These are phyloP conservation scores for Diaporthe citrichinensis DNA, from an alignment of 2,329 filamentous ascomycete genomes.

Conservation along the genomic window DNA sequence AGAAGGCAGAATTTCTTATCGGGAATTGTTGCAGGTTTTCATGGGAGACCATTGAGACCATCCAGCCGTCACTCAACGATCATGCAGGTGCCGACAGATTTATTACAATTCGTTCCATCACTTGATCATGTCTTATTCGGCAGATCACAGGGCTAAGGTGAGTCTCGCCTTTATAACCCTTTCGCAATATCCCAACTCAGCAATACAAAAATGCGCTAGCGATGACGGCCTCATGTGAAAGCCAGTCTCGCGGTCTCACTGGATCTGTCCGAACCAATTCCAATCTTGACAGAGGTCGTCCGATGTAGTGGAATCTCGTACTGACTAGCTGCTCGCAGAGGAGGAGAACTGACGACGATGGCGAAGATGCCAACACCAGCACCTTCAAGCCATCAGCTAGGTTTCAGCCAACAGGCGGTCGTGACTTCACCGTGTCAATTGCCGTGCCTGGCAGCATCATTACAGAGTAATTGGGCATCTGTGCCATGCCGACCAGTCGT, in stretches of 20 bases:
- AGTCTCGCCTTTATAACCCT: neutral
- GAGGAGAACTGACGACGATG: constrained; percentile 60
- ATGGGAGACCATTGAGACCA: neutral
- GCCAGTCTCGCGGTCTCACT: neutral
- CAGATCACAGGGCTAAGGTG: constrained; percentile 44
- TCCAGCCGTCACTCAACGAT: constrained; percentile 2
- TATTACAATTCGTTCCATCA: neutral
- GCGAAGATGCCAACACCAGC: constrained; percentile 56
- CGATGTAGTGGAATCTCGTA: constrained; percentile 38
- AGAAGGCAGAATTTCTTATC: constrained; percentile 32
- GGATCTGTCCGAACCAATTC: neutral
- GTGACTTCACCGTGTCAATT: constrained; percentile 82
- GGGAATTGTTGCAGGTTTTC: constrained; percentile 31
- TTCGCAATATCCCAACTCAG: neutral
- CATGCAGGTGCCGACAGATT: neutral
- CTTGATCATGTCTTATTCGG: constrained; percentile 8
- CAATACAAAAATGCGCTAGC: neutral
- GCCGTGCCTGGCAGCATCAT: constrained; percentile 85
- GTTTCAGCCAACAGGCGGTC: constrained; percentile 75
- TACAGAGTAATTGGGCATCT: constrained; percentile 69
- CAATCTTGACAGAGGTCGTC: neutral
- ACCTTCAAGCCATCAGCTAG: constrained; percentile 78
- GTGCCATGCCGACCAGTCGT: neutral
- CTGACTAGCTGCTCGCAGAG: constrained; percentile 57
- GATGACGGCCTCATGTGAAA: constrained; percentile 31